Conservation (phyloP, 305 asterid genomes). For the Fraxinus floribunda region DNA sequence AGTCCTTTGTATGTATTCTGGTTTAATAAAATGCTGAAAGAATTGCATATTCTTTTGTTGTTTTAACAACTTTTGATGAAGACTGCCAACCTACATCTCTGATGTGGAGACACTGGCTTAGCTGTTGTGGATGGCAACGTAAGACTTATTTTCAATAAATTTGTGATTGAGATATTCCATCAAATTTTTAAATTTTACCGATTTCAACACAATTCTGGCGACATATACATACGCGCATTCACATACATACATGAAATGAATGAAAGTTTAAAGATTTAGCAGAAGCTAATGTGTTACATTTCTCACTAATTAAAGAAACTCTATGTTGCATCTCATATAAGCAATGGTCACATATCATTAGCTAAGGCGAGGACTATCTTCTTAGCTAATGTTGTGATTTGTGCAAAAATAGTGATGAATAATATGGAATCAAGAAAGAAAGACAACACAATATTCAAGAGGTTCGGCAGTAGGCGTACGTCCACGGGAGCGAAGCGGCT, state of each 20-base stretch:
- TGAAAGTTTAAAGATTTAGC: background rate
- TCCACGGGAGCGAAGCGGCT: no score
- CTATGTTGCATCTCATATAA: no score
- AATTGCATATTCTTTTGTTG: constrained; percentile 49
- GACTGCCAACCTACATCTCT: background rate
- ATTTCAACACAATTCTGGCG: background rate
- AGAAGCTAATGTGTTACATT: background rate
- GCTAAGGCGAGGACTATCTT: no score
- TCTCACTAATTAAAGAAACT: no score
- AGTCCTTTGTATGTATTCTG: constrained; percentile 22
- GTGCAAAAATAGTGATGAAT: no score
- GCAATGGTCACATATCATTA: no score
- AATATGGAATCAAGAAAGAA: no score
- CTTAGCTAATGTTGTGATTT: no score
- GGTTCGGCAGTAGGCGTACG: no score
- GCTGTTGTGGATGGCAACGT: background rate
- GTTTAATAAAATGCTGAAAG: constrained; percentile 41
- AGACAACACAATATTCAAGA: no score
- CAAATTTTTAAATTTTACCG: background rate
- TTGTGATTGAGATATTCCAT: background rate
- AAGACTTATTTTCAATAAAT: background rate
- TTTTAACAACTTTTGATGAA: constrained; percentile 36
- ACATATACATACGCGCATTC: no score
- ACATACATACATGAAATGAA: background rate
- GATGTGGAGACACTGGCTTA: background rate